phyloP scores from a whole-genome alignment of 805 yeast genomes.

The Ogataea methanolica region DNA sequence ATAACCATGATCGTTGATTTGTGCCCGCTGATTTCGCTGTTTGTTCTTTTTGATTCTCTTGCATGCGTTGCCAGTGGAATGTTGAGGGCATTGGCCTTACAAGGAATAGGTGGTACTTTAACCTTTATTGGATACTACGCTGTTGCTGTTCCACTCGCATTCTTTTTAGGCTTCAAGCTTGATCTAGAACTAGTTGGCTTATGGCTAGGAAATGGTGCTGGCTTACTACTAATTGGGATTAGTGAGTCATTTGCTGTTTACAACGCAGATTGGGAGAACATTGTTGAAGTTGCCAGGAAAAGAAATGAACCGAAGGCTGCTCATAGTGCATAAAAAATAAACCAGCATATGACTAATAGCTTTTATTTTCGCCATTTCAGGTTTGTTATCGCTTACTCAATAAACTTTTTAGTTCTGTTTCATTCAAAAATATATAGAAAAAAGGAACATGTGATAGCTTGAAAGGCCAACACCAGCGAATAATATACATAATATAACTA shows the following conservation, averaged over 20 bases:
- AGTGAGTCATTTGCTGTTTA: conserved; percentile 44
- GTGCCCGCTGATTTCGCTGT: conserved; percentile 60
- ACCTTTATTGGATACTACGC: conserved; percentile 69
- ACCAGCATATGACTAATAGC: no score
- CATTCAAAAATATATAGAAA: no score
- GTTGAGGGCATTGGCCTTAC: conserved; percentile 72
- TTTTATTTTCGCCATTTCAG: no score
- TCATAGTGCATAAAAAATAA: neutral
- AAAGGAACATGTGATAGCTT: no score
- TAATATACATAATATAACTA: neutral
- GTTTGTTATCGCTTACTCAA: no score
- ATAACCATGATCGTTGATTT: conserved; percentile 44
- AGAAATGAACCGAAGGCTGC: conserved; percentile 5
- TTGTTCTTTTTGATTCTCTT: conserved; percentile 66
- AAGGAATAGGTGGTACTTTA: conserved; percentile 64
- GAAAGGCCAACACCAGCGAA: neutral
- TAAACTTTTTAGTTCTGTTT: no score
- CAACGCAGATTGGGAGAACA: conserved; percentile 49
- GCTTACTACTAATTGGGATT: conserved; percentile 50
- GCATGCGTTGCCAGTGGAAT: conserved; percentile 71
- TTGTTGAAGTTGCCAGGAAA: conserved; percentile 30
- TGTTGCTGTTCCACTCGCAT: conserved; percentile 65
- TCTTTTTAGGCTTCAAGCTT: conserved; percentile 47
- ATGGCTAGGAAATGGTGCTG: conserved; percentile 72
- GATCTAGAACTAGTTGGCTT: conserved; percentile 54